Evolutionary conservation across 1,284 basidiomycete genomes (phyloP).

Genomic region (Tilletia indica): DNA sequence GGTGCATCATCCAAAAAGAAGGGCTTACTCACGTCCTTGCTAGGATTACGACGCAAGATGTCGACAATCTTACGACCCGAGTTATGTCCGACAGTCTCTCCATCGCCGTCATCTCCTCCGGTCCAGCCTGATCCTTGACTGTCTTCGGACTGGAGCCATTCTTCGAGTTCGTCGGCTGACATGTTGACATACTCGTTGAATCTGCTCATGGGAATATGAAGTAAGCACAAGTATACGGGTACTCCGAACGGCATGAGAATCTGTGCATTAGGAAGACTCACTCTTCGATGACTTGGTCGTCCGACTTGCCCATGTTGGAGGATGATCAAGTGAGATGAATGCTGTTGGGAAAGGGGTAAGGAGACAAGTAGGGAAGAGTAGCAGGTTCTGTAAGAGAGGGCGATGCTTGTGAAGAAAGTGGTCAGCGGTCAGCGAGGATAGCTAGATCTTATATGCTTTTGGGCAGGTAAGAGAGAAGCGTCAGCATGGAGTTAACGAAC

Average conservation of each 20-base stretch:
- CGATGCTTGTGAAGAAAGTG: no score
- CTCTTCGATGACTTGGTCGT: conserved; percentile 34
- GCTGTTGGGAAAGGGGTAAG: conserved; percentile 15
- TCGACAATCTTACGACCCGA: conserved; percentile 47
- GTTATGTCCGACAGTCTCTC: conserved; percentile 49
- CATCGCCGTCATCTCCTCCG: conserved; percentile 27
- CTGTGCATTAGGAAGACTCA: background rate
- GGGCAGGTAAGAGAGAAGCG: no score
- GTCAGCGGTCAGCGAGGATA: background rate
- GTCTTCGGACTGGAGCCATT: conserved; percentile 50
- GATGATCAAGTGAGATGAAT: background rate
- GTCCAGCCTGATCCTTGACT: conserved; percentile 35
- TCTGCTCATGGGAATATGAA: background rate
- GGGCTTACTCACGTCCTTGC: conserved; percentile 48
- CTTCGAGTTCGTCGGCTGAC: conserved; percentile 44
- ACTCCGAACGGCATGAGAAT: background rate
- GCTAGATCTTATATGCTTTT: background rate
- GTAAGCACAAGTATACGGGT: background rate
- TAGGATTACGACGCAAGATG: conserved; percentile 53
- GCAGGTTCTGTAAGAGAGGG: background rate
- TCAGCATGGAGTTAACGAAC: no score
- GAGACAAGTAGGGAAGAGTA: background rate
- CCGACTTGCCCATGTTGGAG: conserved; percentile 36
- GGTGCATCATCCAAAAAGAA: conserved; percentile 23
- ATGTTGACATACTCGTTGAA: conserved; percentile 55